Evolutionary conservation across 176 grass and related monocot genomes (phyloP).

Genomic region (Carex pumila): DNA sequence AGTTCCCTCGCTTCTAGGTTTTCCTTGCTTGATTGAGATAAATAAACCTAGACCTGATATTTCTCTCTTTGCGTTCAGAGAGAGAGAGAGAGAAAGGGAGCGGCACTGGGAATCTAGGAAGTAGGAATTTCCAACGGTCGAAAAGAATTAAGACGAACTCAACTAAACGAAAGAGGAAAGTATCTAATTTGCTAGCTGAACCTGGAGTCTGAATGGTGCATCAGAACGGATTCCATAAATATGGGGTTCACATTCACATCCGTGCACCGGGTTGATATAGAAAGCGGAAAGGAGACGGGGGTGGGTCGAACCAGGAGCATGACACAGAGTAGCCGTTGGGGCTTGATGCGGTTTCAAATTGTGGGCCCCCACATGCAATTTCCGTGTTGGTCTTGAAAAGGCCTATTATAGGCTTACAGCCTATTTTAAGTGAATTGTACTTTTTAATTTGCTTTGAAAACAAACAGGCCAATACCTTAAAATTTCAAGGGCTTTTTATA

Average conservation of each 20-base stretch:
- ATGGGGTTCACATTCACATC: not conserved
- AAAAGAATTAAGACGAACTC: not conserved
- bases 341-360: not conserved
- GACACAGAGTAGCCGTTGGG: slow-evolving; percentile 31
- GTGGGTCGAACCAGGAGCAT: not conserved
- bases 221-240: not conserved
- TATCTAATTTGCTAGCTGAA: not conserved
- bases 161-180: not conserved
- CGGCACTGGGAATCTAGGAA: not conserved
- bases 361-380: not conserved
- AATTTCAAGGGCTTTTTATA: not conserved
- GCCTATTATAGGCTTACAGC: not conserved
- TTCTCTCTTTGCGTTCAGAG: slow-evolving; percentile 1
- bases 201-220: not conserved
- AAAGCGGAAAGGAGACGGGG: not conserved
- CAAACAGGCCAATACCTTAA: not conserved
- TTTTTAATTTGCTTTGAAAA: not conserved
- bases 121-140: slow-evolving; percentile 20
- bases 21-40: not conserved
- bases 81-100: not conserved
- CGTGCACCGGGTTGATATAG: not conserved
- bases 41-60: not conserved
- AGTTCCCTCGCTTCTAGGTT: not conserved
- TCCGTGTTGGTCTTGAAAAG: not conserved
- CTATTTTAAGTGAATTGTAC: not conserved